A percentile compares a stretch with the other conserved stretches of the same genome.
phyloP scores from a whole-genome alignment of 2,329 filamentous ascomycete species.

The Colletotrichum lindemuthianum region DNA sequence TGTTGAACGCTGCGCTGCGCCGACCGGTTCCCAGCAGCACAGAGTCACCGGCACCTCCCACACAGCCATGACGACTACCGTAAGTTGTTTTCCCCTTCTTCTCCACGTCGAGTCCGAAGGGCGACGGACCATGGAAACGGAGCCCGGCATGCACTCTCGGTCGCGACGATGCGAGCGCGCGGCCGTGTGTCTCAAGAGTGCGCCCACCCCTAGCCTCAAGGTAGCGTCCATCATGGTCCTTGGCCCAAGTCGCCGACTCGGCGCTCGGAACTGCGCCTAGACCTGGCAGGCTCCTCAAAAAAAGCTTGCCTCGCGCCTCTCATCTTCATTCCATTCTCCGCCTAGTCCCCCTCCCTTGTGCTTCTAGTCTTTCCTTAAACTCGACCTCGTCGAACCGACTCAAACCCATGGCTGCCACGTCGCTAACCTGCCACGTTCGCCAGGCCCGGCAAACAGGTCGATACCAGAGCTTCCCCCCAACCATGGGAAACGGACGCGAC shows the following conservation, averaged over 20 bases:
- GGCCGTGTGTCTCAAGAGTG: conserved; percentile 50
- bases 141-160: conserved; percentile 11
- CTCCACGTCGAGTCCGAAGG: conserved; percentile 33
- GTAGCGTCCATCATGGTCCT: conserved; percentile 39
- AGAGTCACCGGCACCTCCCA: neutral
- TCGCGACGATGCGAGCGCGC: conserved; percentile 39
- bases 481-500: conserved; percentile 43
- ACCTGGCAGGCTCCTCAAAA: conserved; percentile 28
- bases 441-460: conserved; percentile 49
- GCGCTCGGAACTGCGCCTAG: conserved; percentile 36
- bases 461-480: conserved; percentile 48
- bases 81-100: conserved; percentile 43
- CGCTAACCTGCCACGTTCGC: conserved; percentile 33
- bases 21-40: conserved; percentile 38
- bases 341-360: neutral
- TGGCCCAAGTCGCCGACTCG: conserved; percentile 29
- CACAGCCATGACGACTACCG: conserved; percentile 49
- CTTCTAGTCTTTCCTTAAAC: conserved; percentile 4
- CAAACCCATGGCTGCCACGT: conserved; percentile 24
- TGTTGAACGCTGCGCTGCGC: conserved; percentile 19
- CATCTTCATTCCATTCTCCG: conserved; percentile 30
- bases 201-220: conserved; percentile 39
- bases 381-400: conserved; percentile 22
- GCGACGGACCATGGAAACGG: neutral
- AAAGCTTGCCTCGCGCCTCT: conserved; percentile 29